Evolutionary conservation across 2,329 filamentous ascomycete genomes (phyloP), one percentile per base, ranked within the genome.

Genomic region (Lithohypha guttulata): DNA sequence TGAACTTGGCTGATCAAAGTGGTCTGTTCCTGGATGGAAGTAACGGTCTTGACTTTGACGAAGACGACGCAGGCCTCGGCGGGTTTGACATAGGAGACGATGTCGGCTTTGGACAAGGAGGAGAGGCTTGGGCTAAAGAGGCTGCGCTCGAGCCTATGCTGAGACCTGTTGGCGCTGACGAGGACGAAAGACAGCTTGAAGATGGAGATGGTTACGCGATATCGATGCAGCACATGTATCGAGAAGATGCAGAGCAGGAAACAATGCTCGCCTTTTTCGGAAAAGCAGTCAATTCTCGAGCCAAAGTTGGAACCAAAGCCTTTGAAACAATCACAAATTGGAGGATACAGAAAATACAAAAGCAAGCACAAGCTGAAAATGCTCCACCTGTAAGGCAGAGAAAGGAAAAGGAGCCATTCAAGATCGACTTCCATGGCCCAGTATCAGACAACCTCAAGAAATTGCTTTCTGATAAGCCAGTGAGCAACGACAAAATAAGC

Each of bases 321-420:
- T 98, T 91, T 89, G 81, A 82, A 4, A 93, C 86, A 34, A 89
- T 91, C n/a, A 91, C 96, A 59, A 91, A 98, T 61, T 98, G 91
- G 91, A 81, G 89, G 50, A 96, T 98, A 56, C 75, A 84, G 46
- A 85, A 86, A 55, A 91, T 98, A 60, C 96, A 96, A 52, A 73
- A 78, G 41, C 68, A 59, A 53, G 86, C 87, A 59, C 18, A 30
- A 13, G 70, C 76, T 6, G 66, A 72, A 6, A 68, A 73, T 10
- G 65, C 63, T 21, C 60, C 54, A 11, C 50, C 55, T 13, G 56
- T 39, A 34, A 54, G 79, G 47, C 76, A 79, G 52, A 76, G 86
- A 47, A 96, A 95, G 60, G 91, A 96, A 59, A 98, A 95, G 61
- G 89, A 95, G 56, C 81, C 84, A 0, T 98, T 98, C 55, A 82